These are phyloP conservation scores for Suillus brevipes DNA, from an alignment of 768 basidiomycete genomes.

Conservation along the genomic window DNA sequence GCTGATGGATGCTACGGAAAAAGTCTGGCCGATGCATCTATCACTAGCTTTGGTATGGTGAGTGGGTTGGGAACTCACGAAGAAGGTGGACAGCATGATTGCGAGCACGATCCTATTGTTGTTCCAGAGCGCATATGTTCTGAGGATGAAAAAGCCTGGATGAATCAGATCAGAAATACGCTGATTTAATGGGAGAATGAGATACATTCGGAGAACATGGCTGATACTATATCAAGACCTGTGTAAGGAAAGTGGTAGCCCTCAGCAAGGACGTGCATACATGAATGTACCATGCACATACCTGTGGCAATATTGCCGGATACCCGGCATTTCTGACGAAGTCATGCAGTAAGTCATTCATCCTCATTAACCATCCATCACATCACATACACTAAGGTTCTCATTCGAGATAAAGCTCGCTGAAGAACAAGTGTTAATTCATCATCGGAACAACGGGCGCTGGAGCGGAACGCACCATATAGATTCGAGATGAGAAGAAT, in stretches of 20 bases:
- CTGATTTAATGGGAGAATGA: neutral
- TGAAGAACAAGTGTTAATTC: neutral
- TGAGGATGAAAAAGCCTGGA: neutral
- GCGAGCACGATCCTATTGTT: neutral
- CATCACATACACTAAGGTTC: neutral
- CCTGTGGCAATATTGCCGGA: neutral
- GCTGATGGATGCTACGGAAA: neutral
- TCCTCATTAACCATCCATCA: neutral
- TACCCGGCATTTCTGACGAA: neutral
- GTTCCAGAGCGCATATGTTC: neutral
- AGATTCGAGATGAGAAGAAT: neutral
- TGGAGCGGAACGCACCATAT: constrained; percentile 1
- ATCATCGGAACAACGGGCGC: neutral
- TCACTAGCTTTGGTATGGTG: neutral
- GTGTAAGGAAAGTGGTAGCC: neutral
- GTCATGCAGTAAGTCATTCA: neutral
- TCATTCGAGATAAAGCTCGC: neutral
- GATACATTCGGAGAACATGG: neutral
- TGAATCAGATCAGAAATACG: neutral
- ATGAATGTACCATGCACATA: neutral
- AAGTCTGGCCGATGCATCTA: neutral
- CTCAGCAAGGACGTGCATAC: neutral
- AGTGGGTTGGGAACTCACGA: neutral
- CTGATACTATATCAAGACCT: neutral
- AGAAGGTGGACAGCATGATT: neutral